phyloP scores from a whole-genome alignment of 495 filamentous ascomycete genomes.

The Penicillium paradoxum region DNA sequence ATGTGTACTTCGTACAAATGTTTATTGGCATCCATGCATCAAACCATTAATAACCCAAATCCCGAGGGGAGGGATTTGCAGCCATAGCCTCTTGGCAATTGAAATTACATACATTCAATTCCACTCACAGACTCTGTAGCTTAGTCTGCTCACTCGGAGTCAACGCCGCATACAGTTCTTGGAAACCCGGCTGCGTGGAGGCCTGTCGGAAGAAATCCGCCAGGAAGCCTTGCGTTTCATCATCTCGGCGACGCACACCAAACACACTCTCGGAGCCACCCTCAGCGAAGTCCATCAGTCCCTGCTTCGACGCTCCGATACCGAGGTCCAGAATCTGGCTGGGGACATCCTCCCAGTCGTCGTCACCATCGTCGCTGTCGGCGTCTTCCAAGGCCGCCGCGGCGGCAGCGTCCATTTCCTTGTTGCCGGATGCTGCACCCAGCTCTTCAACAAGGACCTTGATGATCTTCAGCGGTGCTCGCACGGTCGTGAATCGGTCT shows the following conservation, averaged over 20 bases:
- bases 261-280: slow-evolving; percentile 50
- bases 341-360: slow-evolving; percentile 90
- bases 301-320: slow-evolving; percentile 57
- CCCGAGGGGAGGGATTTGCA: neutral
- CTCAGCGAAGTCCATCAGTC: slow-evolving; percentile 74
- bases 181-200: slow-evolving; percentile 67
- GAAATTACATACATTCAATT: neutral
- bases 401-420: slow-evolving; percentile 51
- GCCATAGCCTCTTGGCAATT: neutral
- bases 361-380: slow-evolving; percentile 58
- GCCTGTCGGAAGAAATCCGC: slow-evolving; percentile 74
- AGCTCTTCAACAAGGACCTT: slow-evolving; percentile 94
- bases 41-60: slow-evolving; percentile 1
- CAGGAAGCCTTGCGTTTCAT: slow-evolving; percentile 84
- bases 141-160: slow-evolving; percentile 71
- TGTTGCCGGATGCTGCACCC: slow-evolving; percentile 52
- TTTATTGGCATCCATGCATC: slow-evolving; percentile 1
- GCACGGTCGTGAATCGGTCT: slow-evolving; percentile 82
- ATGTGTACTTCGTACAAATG: neutral
- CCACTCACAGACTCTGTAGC: slow-evolving; percentile 42
- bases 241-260: slow-evolving; percentile 65
- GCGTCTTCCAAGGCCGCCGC: slow-evolving; percentile 48
- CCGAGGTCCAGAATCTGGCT: slow-evolving; percentile 64
- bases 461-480: slow-evolving; percentile 87
- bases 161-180: slow-evolving; percentile 64